Base-by-base conservation (phyloP, 495 filamentous ascomycete genomes). In the Echria macrotheca region DNA sequence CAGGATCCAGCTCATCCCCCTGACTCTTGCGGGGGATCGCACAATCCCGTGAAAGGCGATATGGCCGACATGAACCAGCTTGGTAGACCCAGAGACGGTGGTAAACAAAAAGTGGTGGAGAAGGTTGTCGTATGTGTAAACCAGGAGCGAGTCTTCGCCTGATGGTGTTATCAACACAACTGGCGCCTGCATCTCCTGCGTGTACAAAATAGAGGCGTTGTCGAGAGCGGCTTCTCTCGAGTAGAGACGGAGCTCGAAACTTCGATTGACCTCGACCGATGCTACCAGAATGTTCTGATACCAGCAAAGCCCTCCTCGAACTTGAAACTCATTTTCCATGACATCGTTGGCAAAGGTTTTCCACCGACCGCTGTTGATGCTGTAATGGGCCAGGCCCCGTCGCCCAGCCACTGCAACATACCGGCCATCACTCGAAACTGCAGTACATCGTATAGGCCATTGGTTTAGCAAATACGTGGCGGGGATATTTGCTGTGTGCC, bases 251-350 rank as follows among this genome's bases (percentile, higher is more conserved):
- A 99, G 69, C 78, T 96, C 86, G 60, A 90, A 89, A 15, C 82
- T 81, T 50, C 82, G 81, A 54, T 87, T 85, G 38, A 82, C 80
- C 63, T 97, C 94, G 24, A 95, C 83, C n/a, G 91, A 89, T 33
- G 89, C 89, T 49, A 99, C 87, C 14, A 99, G 69, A 18, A 97
- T 87, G 65, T 99, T 94, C 47, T 94, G 91, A 58, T 91, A 88
- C 94, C 94, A 99, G 58, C 90, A 96, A 89, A 99, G 95, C 0
- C 94, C 94, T 18, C 94, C 94, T 52, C 91, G 74, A 18, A 99
- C 87, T 19, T 87, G 78, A 60, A 99, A 97, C 29, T 87, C 85
- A 53, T 93, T 89, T 59, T 96, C 91, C 56, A 84, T 77, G 35
- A 73, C 80, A 19, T 83, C 75, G 56, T 93, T 87, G 44, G 83